A percentile compares a stretch with the other conserved stretches of the same genome.
These are phyloP conservation scores for Bipolaris cookei DNA, from an alignment of 2,329 filamentous ascomycete species.

Conservation along the genomic window DNA sequence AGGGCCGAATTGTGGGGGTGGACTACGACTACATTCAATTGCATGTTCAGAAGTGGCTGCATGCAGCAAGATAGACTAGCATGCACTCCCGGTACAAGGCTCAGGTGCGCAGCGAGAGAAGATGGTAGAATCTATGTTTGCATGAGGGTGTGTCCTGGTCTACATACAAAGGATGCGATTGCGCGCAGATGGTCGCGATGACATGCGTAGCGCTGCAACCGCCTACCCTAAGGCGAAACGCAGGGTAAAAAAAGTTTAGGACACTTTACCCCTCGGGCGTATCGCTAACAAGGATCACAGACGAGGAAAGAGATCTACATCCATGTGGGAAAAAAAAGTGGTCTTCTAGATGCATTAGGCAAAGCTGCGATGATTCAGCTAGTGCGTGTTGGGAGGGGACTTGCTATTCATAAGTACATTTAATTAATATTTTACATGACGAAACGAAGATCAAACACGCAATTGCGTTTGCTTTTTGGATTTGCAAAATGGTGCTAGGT, in stretches of 20 bases:
- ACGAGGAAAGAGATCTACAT: slow-evolving; percentile 3
- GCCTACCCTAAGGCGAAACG: slow-evolving; percentile 2
- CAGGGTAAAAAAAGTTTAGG: slow-evolving; percentile 10
- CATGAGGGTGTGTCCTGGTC: background rate
- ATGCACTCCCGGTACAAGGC: background rate
- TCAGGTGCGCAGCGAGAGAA: background rate
- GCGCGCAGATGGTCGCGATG: slow-evolving; percentile 5
- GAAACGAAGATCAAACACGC: background rate
- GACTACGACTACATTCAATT: background rate
- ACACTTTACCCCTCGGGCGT: slow-evolving; percentile 1
- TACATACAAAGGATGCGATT: background rate
- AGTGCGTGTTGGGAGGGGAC: background rate
- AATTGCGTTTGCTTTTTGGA: background rate
- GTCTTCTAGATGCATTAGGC: slow-evolving; percentile 7
- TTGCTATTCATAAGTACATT: background rate
- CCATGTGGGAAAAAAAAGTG: slow-evolving; percentile 1
- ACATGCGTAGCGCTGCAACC: slow-evolving; percentile 13
- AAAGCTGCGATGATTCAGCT: background rate
- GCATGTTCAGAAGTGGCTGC: background rate
- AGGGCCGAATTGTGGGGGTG: slow-evolving; percentile 15
- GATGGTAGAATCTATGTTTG: background rate
- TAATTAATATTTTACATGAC: background rate
- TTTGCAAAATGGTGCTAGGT: background rate
- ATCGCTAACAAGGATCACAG: slow-evolving; percentile 3
- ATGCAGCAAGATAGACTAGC: slow-evolving; percentile 1